Conservation (phyloP, 352 stramenopile genomes). For the Globisporangium alternatum region DNA sequence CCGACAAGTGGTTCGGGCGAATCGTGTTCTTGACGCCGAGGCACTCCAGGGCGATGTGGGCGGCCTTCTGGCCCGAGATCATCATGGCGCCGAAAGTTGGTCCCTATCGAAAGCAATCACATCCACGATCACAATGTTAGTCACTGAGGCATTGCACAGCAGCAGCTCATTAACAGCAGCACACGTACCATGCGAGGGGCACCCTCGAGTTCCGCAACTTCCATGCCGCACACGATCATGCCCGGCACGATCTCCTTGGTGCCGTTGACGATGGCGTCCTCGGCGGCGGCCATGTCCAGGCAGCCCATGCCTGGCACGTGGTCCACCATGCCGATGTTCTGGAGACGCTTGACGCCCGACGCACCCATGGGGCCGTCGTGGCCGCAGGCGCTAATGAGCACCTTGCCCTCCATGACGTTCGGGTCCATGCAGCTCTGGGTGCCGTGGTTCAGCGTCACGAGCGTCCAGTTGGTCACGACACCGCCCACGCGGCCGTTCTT, state of each 20-base stretch:
- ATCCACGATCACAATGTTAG: not conserved
- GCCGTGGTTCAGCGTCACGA: conserved; percentile 64
- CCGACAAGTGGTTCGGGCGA: conserved; percentile 29
- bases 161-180: not conserved
- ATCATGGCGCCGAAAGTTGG: conserved; percentile 67
- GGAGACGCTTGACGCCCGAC: conserved; percentile 59
- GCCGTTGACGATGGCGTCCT: conserved; percentile 58
- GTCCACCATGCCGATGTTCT: conserved; percentile 65
- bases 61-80: conserved; percentile 65
- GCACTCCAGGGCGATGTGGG: conserved; percentile 54
- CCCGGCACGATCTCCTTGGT: conserved; percentile 64
- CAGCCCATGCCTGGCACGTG: conserved; percentile 56
- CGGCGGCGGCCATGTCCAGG: conserved; percentile 56
- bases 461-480: conserved; percentile 69
- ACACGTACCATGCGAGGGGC: conserved; percentile 46
- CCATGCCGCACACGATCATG: conserved; percentile 64
- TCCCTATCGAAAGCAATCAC: conserved; percentile 20
- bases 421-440: conserved; percentile 75
- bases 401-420: conserved; percentile 70
- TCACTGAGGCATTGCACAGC: not conserved
- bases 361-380: conserved; percentile 65
- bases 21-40: conserved; percentile 61
- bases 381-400: conserved; percentile 57
- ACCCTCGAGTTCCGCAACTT: conserved; percentile 60
- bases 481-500: conserved; percentile 58